Evolutionary conservation across 2,329 filamentous ascomycete species (phyloP).

Genomic region (Aspergillus clavatus): DNA sequence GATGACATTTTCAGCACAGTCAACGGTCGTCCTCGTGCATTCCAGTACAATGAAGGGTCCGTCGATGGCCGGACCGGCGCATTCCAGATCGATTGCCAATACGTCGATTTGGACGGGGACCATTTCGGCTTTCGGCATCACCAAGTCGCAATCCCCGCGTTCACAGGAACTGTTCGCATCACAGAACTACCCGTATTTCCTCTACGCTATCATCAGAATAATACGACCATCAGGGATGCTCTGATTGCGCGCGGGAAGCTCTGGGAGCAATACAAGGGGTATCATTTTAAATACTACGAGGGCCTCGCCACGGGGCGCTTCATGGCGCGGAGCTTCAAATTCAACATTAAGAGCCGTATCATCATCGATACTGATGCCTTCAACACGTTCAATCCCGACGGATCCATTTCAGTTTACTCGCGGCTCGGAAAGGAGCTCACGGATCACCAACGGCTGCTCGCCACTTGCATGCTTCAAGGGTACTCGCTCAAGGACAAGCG

Average conservation of each 20-base stretch:
- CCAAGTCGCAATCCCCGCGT: slow-evolving; percentile 7
- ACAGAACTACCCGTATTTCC: slow-evolving; percentile 41
- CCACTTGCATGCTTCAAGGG: slow-evolving; percentile 42
- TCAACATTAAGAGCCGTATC: slow-evolving; percentile 44
- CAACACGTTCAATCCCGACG: slow-evolving; percentile 44
- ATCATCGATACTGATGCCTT: slow-evolving; percentile 51
- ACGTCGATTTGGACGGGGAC: slow-evolving; percentile 19
- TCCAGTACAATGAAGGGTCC: slow-evolving; percentile 1
- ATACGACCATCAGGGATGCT: slow-evolving; percentile 33
- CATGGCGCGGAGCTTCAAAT: slow-evolving; percentile 21
- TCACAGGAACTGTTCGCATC: slow-evolving; percentile 39
- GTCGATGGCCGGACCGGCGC: slow-evolving; percentile 4
- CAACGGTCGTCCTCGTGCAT: slow-evolving; percentile 8
- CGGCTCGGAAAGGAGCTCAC: slow-evolving; percentile 26
- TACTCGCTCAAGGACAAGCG: slow-evolving; percentile 45
- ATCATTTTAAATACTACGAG: slow-evolving; percentile 49
- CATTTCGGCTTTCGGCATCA: slow-evolving; percentile 13
- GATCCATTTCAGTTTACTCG: slow-evolving; percentile 21
- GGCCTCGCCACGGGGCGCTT: slow-evolving; percentile 37
- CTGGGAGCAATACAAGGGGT: slow-evolving; percentile 46
- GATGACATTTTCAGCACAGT: slow-evolving; percentile 11
- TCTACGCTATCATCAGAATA: slow-evolving; percentile 41
- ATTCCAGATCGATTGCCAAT: slow-evolving; percentile 8
- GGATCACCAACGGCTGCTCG: slow-evolving; percentile 41
- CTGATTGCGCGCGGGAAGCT: slow-evolving; percentile 45